These are phyloP conservation scores for Podospora sp. DNA, from an alignment of 495 filamentous ascomycete species.

Conservation along the genomic window DNA sequence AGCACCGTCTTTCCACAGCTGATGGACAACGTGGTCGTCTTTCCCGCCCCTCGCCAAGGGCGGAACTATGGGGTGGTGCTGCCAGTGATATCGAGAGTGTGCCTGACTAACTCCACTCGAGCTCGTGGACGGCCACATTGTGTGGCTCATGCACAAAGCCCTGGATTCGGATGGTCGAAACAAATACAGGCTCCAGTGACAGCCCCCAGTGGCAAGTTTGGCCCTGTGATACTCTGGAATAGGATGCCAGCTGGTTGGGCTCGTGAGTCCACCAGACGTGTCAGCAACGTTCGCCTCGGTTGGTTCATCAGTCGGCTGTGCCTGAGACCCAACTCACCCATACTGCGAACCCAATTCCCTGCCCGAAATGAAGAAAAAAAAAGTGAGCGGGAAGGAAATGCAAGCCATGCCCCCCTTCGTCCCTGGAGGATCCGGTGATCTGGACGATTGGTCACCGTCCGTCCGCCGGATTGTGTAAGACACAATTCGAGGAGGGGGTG, in stretches of 20 bases:
- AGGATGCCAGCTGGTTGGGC: conserved; percentile 16
- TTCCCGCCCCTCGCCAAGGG: background rate
- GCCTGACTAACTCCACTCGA: conserved; percentile 19
- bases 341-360: background rate
- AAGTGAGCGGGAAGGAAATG: conserved; percentile 1
- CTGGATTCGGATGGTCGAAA: background rate
- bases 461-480: conserved; percentile 12
- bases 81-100: conserved; percentile 18
- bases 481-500: conserved; percentile 13
- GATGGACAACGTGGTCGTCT: conserved; percentile 4
- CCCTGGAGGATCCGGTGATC: conserved; percentile 27
- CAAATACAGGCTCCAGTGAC: conserved; percentile 2
- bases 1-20: background rate
- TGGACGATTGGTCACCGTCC: conserved; percentile 26
- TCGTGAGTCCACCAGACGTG: conserved; percentile 11
- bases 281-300: conserved; percentile 8
- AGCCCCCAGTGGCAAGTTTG: conserved; percentile 16
- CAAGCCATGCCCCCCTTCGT: conserved; percentile 1
- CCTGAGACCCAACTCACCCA: background rate
- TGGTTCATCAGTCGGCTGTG: background rate
- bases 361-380: conserved; percentile 2
- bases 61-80: background rate
- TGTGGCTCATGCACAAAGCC: conserved; percentile 18
- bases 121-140: conserved; percentile 5
- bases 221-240: conserved; percentile 13